Evolutionary conservation across 1,284 basidiomycete genomes (phyloP), one percentile per base, ranked within the genome.

Genomic region (Ceratorhiza oryzae-sativae): DNA sequence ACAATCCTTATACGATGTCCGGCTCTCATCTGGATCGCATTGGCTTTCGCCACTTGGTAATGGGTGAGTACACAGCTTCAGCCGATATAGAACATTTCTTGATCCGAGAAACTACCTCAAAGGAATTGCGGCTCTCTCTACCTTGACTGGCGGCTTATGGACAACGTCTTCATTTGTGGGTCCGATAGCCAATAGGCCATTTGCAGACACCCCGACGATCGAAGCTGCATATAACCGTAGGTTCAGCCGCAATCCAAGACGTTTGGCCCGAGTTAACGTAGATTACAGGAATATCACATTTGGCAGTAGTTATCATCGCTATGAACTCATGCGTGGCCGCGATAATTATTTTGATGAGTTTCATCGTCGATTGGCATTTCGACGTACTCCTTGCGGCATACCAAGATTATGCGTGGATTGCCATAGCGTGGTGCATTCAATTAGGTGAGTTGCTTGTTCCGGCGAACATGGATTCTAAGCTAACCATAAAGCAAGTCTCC

Each of bases 311-410:
- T 55, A 55, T 68, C 8, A 15, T 68, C 20, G 51, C n/a, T 5
- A 13, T 68, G 9, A 68, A 68, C 51, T 34, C 51, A n/a, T 34
- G 20, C 5, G 34, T 25, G 12, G 48, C 48, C 12, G 13, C 25
- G 8, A 42, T 68, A 18, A 68, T 45, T 10, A 20, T 49, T 23
- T 6, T 56, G 1, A 68, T 56, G 63, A 30, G 34, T 23, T 27
- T 68, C 8, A 45, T 68, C 18, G 15, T 68, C 23, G 63, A 68
- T 27, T 68, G 63, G 63, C 63, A 68, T 25, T 45, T 55, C 27
- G 51, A 53, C 36, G 18, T 68, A 13, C 51, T 18, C 5, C 49
- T 56, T 15, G 49, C 63, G 13, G 63, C 63, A 6, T 68, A 56
- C 27, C 23, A 18, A 23, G 63, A 68, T 13, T 68, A 34, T 41